Evolutionary conservation across 805 yeast genomes (phyloP).

Genomic region (Wickerhamiella musiphila): DNA sequence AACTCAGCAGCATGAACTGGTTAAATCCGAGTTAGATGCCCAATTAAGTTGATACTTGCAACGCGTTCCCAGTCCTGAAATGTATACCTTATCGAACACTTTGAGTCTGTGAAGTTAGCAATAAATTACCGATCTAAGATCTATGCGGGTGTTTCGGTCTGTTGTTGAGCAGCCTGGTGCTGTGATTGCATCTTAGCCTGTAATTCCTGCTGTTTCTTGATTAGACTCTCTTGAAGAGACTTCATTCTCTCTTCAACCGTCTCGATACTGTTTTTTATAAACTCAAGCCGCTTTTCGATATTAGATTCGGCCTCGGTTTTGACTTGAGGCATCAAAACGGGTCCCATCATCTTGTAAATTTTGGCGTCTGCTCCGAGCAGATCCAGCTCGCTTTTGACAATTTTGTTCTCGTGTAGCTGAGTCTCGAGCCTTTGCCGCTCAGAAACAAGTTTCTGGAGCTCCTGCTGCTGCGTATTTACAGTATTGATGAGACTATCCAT

Average conservation of each 20-base stretch:
- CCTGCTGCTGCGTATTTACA: slow-evolving; percentile 15
- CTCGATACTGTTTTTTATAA: slow-evolving; percentile 59
- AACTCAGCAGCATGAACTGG: too few species aligned
- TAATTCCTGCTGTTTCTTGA: slow-evolving; percentile 20
- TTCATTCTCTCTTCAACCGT: slow-evolving; percentile 60
- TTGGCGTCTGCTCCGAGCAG: slow-evolving; percentile 48
- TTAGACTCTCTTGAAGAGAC: slow-evolving; percentile 36
- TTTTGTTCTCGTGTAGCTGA: slow-evolving; percentile 83
- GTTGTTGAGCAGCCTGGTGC: not conserved
- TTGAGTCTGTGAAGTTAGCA: too few species aligned
- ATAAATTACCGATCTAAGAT: too few species aligned
- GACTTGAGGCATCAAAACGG: slow-evolving; percentile 82
- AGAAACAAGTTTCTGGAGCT: slow-evolving; percentile 33
- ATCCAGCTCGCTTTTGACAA: slow-evolving; percentile 69
- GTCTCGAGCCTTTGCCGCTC: slow-evolving; percentile 82
- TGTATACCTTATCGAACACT: too few species aligned
- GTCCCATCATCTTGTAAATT: slow-evolving; percentile 80
- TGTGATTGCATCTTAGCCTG: slow-evolving; percentile 6
- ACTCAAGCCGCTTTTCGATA: slow-evolving; percentile 79
- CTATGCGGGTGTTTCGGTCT: too few species aligned
- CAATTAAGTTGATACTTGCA: too few species aligned
- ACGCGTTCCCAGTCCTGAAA: too few species aligned
- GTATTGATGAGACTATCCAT: slow-evolving; percentile 11
- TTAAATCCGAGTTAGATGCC: too few species aligned
- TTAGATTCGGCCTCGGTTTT: slow-evolving; percentile 63